Evolutionary conservation across 345 rosid genomes (phyloP), one percentile per base, ranked within the genome.

Genomic region (Heritiera littoralis): DNA sequence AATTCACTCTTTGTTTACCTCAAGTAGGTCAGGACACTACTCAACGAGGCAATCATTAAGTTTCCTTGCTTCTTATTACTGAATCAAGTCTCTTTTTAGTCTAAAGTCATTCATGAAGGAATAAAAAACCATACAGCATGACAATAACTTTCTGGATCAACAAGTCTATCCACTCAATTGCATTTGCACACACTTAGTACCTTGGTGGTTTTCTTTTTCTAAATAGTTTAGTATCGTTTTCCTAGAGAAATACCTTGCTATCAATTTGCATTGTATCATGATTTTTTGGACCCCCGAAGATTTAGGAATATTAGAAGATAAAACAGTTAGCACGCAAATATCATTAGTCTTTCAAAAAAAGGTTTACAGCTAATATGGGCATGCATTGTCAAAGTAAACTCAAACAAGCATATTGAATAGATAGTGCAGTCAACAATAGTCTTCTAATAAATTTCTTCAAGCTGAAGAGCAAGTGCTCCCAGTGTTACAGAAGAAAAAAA

Each of bases 11-110:
- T 56, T 58, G 52, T 60, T 23, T 40, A 58, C 77, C 77, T 58
- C 77, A 58, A 58, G 51, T 74, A 74, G 51, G 65, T 73, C 14
- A 55, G 77, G 20, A 73, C 35, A 38, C 32, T 40, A 23, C 28
- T 55, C 65, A 23, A 30, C 5, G 9, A 52, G 63, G 64, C 49
- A 55, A 55, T 73, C 15, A 5, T 38, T 14, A 56, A 9, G 18
- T 1, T 38, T 11, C 45, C 32, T 35, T 2, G 49, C 20, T 73
- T 9, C n/a, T 46, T 8, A 40, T 54, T 54, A 73, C 17, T 32
- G 7, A 51, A 18, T 54, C 63, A 73, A 55, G 49, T 73, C 60
- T 23, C 41, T 7, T 70, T 13, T 7, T 18, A 48, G 58, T 30
- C 35, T 15, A 71, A 51, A 71, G 23, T 32, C 23, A 51, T 71